Base-by-base conservation (phyloP, 306 rosid species). In the Cicer judaicum region DNA sequence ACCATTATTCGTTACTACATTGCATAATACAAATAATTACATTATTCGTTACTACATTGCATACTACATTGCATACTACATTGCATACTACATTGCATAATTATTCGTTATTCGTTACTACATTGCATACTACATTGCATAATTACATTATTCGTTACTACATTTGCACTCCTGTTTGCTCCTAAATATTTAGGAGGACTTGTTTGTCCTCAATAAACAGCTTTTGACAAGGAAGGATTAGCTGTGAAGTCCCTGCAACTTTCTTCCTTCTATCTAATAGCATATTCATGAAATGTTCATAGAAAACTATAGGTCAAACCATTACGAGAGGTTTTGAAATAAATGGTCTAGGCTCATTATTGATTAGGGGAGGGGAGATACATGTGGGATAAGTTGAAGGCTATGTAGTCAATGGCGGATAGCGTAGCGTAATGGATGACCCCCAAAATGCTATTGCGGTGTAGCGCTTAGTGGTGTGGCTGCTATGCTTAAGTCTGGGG, bases 221-320 rank as follows among this genome's bases (percentile, higher is more conserved):
- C 44, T 62, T 44, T 70, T 71, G 47, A 60, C 67, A 68, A 36
- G 59, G 44, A 14, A 10, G 60, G 36, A 11, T n/a, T 64, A 63
- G 5, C 57, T 56, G 75, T 69, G 80, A 70, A 38, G 13, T 61
- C 57, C 80, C 18, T 52, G 8, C 67, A 39, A 10, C 11, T 57
- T 66, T 29, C 60, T 55, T 41, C 10, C 7, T 47, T 66, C 57
- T n/a, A 43, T 50, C 24, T 64, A 18, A 18, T 70, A 8, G 10
- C 40, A 29, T 14, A 10, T 14, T 19, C 55, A 48, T 66, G 72
- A 66, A 19, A 16, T 18, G 50, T 44, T 79, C 63, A 55, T 77
- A 46, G 49, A 64, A 64, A 64, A 64, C 52, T 41, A 12, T 41
- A 18, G 5, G 52, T 43, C 70, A 6, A 42, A 18, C 14, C 53